A percentile compares a stretch with the other conserved stretches of the same genome.
phyloP scores from a whole-genome alignment of 495 filamentous ascomycete species.

The Xylaria grammica region DNA sequence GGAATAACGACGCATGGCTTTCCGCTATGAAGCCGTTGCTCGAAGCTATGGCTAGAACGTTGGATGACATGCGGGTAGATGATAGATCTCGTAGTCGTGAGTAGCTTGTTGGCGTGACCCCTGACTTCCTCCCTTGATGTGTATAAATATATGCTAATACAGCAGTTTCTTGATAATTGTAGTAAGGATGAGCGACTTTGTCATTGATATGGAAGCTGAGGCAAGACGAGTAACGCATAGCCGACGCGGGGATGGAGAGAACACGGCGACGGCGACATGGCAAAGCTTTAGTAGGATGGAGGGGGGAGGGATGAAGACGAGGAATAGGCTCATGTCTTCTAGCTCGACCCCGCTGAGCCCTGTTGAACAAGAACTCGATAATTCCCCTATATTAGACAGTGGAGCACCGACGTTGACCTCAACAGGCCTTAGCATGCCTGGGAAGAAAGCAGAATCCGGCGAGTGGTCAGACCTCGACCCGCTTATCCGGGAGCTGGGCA shows the following conservation, averaged over 20 bases:
- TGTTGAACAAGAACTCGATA: conserved; percentile 9
- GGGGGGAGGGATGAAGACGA: background rate
- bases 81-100: conserved; percentile 20
- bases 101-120: background rate
- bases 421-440: background rate
- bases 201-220: conserved; percentile 20
- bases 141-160: background rate
- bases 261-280: background rate
- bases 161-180: background rate
- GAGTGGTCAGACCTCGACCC: conserved; percentile 16
- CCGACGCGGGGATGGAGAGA: conserved; percentile 1
- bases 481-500: conserved; percentile 12
- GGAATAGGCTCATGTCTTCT: background rate
- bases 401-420: background rate
- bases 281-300: background rate
- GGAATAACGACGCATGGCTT: conserved; percentile 31
- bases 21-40: conserved; percentile 26
- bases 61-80: conserved; percentile 31
- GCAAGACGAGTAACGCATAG: conserved; percentile 4
- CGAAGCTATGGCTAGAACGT: conserved; percentile 29
- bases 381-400: background rate
- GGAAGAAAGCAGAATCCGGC: background rate
- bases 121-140: background rate
- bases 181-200: conserved; percentile 26
- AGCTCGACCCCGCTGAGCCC: background rate